These are phyloP conservation scores for Pichia sp. DNA, from an alignment of 1,139 yeast genomes.

Conservation along the genomic window DNA sequence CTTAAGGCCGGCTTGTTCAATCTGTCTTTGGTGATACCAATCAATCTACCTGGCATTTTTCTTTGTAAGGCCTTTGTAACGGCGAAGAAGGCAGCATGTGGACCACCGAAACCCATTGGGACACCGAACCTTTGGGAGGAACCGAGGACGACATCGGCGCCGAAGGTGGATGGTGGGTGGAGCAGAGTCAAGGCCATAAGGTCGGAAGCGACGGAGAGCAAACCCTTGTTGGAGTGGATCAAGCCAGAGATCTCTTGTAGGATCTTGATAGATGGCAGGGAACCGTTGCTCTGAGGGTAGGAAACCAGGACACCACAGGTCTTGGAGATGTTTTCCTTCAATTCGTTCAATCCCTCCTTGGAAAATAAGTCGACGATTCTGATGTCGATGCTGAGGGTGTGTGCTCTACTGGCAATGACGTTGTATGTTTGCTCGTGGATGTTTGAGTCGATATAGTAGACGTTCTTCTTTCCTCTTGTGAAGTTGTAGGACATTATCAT, in stretches of 20 bases:
- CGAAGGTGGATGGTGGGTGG: conserved; percentile 78
- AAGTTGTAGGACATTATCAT: conserved; percentile 78
- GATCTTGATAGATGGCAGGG: conserved; percentile 46
- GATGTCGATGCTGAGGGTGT: conserved; percentile 65
- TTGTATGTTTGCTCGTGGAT: conserved; percentile 84
- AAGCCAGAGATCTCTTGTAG: conserved; percentile 56
- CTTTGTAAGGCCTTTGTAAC: conserved; percentile 75
- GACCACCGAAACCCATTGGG: conserved; percentile 97
- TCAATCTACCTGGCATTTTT: conserved; percentile 94
- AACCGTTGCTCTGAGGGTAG: conserved; percentile 88
- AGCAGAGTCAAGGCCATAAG: conserved; percentile 80
- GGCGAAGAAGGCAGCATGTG: conserved; percentile 97
- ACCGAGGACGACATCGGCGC: conserved; percentile 92
- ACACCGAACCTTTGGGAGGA: conserved; percentile 95
- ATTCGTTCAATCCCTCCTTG: conserved; percentile 41
- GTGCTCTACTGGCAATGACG: conserved; percentile 76
- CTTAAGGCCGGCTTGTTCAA: conserved; percentile 84
- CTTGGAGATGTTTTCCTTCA: conserved; percentile 38
- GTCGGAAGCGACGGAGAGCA: conserved; percentile 85
- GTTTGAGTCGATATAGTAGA: conserved; percentile 69
- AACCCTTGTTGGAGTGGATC: conserved; percentile 68
- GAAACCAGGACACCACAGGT: conserved; percentile 84
- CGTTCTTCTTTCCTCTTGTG: conserved; percentile 60
- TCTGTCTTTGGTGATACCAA: conserved; percentile 90
- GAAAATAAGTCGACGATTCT: conserved; percentile 51